phyloP scores from a whole-genome alignment of 1,284 basidiomycete species.

The Pseudozyma sp. region DNA sequence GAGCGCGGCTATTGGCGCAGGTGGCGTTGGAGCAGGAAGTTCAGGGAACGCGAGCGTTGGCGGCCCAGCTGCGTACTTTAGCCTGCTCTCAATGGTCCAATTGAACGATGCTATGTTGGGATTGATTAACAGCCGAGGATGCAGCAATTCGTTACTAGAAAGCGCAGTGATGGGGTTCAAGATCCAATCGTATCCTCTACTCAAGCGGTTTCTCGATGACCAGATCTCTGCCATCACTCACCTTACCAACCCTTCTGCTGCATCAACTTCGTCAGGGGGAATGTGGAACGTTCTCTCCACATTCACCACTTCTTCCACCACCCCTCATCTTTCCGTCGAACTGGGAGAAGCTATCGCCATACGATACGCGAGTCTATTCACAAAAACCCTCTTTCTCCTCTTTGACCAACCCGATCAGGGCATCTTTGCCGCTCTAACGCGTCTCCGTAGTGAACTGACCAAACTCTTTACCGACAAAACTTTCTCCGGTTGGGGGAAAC shows the following conservation, averaged over 20 bases:
- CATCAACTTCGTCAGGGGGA: not conserved
- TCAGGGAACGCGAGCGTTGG: not conserved
- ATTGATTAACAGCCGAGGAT: constrained; percentile 30
- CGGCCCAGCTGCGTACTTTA: constrained; percentile 25
- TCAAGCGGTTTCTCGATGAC: constrained; percentile 55
- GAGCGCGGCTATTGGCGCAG: not conserved
- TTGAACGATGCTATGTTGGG: constrained; percentile 49
- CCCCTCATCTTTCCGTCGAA: not conserved
- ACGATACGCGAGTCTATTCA: constrained; percentile 35
- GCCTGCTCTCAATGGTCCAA: constrained; percentile 46
- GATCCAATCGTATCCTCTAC: constrained; percentile 53
- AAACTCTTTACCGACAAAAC: constrained; percentile 3
- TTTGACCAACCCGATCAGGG: constrained; percentile 14
- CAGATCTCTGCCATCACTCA: constrained; percentile 46
- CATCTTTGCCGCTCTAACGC: constrained; percentile 15
- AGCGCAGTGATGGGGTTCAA: constrained; percentile 57
- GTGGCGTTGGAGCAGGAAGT: not conserved
- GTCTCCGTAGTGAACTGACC: constrained; percentile 18
- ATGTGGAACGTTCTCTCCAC: constrained; percentile 14
- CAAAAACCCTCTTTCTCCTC: constrained; percentile 30
- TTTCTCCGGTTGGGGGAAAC: not conserved
- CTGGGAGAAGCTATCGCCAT: constrained; percentile 9
- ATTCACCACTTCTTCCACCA: not conserved
- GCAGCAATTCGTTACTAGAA: constrained; percentile 41
- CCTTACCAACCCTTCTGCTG: constrained; percentile 9